Evolutionary conservation across 495 filamentous ascomycete species (phyloP), one percentile per base, ranked within the genome.

Genomic region (Podospora didyma): DNA sequence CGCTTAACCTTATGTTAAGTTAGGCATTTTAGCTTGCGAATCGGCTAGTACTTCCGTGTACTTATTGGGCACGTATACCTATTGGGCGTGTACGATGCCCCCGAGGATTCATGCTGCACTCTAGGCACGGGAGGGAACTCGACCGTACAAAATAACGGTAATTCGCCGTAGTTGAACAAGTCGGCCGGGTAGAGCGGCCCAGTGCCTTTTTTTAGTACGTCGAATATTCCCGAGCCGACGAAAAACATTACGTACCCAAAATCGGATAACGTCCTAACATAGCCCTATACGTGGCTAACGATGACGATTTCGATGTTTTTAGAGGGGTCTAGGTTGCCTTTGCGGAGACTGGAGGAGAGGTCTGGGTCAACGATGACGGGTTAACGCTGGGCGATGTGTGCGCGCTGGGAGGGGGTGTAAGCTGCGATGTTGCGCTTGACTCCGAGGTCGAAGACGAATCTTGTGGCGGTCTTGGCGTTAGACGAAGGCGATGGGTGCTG

Each of bases 261-360:
- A 56, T 79, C 76, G 1, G 62, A 62, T 0, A 74, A 73, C 16
- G 72, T 74, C 39, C 80, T 79, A 24, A 75, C 61, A 53, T 83
- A 79, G 53, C 82, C 79, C 68, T 72, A 81, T 0, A 81, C 73
- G 48, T 82, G 79, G 59, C 68, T 74, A 0, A 81, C 58, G 37
- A 81, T 67, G 1, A 81, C 73, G 7, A 69, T 53, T 55, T 80
- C 69, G 45, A 82, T 66, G 22, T 74, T 70, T n/a, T 49, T 54
- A 0, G 57, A 35, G 2, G 65, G 63, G 22, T 63, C 51, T 1
- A 70, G 50, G 7, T 63, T 62, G 10, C 70, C 74, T 2, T 53
- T 46, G 7, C 53, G 57, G 0, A 82, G 66, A 41, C 69, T 72
- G 2, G 58, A 62, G 7, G 63, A 64, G 17, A 70, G 70, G 52